Percentiles rank a stretch among this genome's conserved stretches.
phyloP scores from a whole-genome alignment of 306 rosid genomes.

The Elaeagnus macrophylla region DNA sequence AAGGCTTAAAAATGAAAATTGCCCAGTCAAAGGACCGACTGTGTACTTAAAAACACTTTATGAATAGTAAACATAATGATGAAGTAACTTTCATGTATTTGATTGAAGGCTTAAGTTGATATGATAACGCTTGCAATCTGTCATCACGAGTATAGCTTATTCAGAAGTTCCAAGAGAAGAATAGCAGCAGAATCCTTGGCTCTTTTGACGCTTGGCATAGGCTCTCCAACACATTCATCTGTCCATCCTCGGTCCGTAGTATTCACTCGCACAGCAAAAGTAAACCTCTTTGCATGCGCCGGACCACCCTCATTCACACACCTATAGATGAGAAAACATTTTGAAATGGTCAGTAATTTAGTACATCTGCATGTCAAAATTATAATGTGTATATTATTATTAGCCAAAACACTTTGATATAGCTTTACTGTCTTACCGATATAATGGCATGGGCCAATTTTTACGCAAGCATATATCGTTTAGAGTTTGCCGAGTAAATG shows the following conservation, averaged over 20 bases:
- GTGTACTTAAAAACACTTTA: slow-evolving; percentile 3
- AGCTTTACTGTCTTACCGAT: slow-evolving; percentile 39
- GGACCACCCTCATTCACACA: slow-evolving; percentile 98
- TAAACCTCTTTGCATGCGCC: slow-evolving; percentile 96
- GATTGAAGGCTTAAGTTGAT: too few species aligned
- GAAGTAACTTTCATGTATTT: too few species aligned
- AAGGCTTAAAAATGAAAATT: too few species aligned
- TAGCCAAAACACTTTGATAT: background rate
- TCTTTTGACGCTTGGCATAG: slow-evolving; percentile 98
- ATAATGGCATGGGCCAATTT: slow-evolving; percentile 97
- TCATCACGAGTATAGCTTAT: slow-evolving; percentile 56
- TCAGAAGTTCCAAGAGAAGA: slow-evolving; percentile 78
- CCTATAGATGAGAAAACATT: slow-evolving; percentile 21
- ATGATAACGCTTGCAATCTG: too few species aligned
- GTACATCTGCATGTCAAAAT: background rate
- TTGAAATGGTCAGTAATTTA: too few species aligned
- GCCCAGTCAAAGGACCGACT: background rate
- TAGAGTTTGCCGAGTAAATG: slow-evolving; percentile 87
- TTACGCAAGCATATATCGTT: slow-evolving; percentile 86
- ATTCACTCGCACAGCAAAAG: slow-evolving; percentile 87
- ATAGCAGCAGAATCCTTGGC: slow-evolving; percentile 96
- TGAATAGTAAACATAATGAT: too few species aligned
- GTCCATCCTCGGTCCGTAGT: slow-evolving; percentile 86
- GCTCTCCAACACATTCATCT: slow-evolving; percentile 92
- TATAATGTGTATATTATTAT: background rate